Conservation (phyloP, 116 monocot genomes). For the Papilionanthe hybrid region DNA sequence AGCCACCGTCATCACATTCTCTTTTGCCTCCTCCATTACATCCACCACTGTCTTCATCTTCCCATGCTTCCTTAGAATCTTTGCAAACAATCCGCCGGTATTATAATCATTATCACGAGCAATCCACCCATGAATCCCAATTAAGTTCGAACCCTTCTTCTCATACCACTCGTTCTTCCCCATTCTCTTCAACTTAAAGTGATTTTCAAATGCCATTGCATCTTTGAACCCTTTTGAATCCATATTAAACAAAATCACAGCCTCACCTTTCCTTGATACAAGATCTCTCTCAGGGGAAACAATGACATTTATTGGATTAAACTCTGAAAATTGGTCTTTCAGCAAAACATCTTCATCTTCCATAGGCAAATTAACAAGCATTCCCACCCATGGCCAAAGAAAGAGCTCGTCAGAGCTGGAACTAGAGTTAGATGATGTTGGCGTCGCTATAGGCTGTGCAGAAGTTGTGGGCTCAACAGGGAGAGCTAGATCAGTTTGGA, state of each 20-base stretch:
- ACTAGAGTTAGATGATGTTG: neutral
- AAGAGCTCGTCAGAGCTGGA: conserved; percentile 20
- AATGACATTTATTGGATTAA: conserved; percentile 25
- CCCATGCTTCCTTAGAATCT: conserved; percentile 22
- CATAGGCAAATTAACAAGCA: conserved; percentile 21
- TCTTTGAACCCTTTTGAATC: conserved; percentile 36
- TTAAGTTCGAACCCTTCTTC: conserved; percentile 7
- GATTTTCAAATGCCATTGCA: conserved; percentile 35
- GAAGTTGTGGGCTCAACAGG: neutral
- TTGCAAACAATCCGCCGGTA: conserved; percentile 11
- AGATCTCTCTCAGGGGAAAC: neutral
- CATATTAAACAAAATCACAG: conserved; percentile 24
- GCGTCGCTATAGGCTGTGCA: neutral
- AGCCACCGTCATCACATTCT: conserved; percentile 27
- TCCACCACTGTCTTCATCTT: conserved; percentile 28
- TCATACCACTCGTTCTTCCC: conserved; percentile 38
- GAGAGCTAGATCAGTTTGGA: conserved; percentile 9
- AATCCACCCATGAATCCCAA: conserved; percentile 33
- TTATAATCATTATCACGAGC: conserved; percentile 30
- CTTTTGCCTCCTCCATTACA: conserved; percentile 23
- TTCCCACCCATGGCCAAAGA: conserved; percentile 39
- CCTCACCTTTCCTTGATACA: neutral
- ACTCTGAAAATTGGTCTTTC: conserved; percentile 20
- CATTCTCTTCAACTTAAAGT: conserved; percentile 18
- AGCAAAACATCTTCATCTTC: neutral